These are phyloP conservation scores for Colletotrichum acutatum DNA, from an alignment of 2,329 filamentous ascomycete species.

Conservation along the genomic window DNA sequence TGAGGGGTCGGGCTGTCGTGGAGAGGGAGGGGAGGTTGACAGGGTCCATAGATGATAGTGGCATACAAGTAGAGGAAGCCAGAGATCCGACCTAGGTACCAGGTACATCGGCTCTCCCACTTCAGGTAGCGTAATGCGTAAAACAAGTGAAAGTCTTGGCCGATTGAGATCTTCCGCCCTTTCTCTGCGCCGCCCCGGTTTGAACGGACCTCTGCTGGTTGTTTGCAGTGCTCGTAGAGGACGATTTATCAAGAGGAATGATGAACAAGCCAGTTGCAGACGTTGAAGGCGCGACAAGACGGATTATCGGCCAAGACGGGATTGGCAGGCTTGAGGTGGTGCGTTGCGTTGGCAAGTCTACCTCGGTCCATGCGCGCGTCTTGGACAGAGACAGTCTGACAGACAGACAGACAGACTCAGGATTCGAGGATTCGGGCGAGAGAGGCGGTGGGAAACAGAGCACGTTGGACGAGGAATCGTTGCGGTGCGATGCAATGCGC, in stretches of 20 bases:
- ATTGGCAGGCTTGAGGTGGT: background rate
- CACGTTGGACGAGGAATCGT: constrained; percentile 27
- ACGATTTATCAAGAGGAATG: background rate
- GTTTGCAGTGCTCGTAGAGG: background rate
- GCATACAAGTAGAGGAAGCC: background rate
- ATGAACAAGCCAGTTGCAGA: background rate
- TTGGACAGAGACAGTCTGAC: background rate
- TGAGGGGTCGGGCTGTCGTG: constrained; percentile 14
- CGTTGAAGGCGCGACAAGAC: background rate
- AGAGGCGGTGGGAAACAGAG: constrained; percentile 7
- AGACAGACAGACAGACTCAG: background rate
- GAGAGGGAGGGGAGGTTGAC: background rate
- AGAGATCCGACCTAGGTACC: background rate
- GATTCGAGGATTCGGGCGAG: constrained; percentile 16
- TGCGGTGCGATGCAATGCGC: constrained; percentile 28
- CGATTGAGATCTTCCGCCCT: constrained; percentile 18
- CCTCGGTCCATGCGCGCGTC: background rate
- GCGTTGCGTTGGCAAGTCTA: background rate
- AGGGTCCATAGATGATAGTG: background rate
- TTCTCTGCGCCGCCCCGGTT: background rate
- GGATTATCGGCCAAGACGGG: background rate
- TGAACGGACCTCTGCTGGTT: background rate
- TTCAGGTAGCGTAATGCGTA: background rate
- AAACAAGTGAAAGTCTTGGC: background rate
- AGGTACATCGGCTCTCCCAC: constrained; percentile 7